phyloP scores from a whole-genome alignment of 2,329 filamentous ascomycete species.

The Eutypa lata region DNA sequence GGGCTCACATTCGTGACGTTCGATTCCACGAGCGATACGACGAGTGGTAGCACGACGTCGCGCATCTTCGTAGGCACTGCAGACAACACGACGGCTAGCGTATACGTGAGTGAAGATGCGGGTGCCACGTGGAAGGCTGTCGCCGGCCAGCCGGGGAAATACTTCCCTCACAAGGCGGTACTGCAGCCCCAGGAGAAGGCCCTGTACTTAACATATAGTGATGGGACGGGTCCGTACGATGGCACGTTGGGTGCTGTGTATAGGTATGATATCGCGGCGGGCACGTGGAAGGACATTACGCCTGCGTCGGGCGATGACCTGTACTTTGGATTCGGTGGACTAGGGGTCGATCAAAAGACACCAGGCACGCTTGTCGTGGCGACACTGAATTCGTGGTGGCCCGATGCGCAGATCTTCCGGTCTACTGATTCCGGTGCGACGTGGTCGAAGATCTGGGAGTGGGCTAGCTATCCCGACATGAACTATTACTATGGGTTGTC shows the following conservation, averaged over 20 bases:
- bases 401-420: conserved; percentile 54
- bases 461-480: conserved; percentile 42
- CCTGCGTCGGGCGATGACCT: conserved; percentile 45
- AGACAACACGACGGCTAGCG: conserved; percentile 48
- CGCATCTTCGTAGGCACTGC: conserved; percentile 56
- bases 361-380: conserved; percentile 56
- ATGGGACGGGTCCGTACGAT: conserved; percentile 56
- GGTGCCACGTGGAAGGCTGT: conserved; percentile 51
- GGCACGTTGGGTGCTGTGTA: conserved; percentile 51
- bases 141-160: conserved; percentile 46
- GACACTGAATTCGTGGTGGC: conserved; percentile 57
- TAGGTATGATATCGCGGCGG: conserved; percentile 47
- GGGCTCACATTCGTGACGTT: conserved; percentile 54
- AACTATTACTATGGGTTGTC: conserved; percentile 45
- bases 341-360: conserved; percentile 50
- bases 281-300: conserved; percentile 54
- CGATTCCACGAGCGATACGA: conserved; percentile 45
- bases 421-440: conserved; percentile 52
- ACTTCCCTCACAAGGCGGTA: conserved; percentile 52
- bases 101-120: conserved; percentile 53
- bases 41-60: conserved; percentile 47
- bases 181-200: conserved; percentile 49
- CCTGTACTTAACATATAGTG: conserved; percentile 53
- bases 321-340: conserved; percentile 54
- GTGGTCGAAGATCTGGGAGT: conserved; percentile 53